Percentiles rank a stretch among this genome's conserved stretches.
Conservation (phyloP, 2,329 filamentous ascomycete species). For the Didymella lethalis region DNA sequence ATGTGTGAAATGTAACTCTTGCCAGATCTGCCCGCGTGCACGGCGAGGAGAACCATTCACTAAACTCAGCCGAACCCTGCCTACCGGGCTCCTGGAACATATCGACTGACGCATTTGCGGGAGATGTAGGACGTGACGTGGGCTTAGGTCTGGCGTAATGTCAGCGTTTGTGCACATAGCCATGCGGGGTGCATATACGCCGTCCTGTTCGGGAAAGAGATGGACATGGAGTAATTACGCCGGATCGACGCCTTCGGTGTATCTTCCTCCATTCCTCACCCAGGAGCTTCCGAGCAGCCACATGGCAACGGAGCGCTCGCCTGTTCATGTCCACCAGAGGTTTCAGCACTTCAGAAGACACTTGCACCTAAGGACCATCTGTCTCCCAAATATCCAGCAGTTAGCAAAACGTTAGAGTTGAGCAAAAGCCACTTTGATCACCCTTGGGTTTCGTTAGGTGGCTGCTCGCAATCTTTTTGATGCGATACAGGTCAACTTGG, state of each 20-base stretch:
- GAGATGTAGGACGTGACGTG: not conserved
- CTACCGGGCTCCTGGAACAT: not conserved
- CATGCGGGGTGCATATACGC: conserved; percentile 14
- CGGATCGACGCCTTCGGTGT: conserved; percentile 7
- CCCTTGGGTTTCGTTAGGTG: too few species aligned
- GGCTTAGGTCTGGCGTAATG: conserved; percentile 1
- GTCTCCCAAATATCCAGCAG: too few species aligned
- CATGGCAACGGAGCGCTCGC: too few species aligned
- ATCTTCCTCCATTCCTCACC: conserved; percentile 6
- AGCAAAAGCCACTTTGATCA: too few species aligned
- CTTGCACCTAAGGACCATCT: too few species aligned
- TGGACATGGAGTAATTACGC: conserved; percentile 4
- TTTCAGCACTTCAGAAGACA: too few species aligned
- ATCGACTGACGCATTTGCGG: not conserved
- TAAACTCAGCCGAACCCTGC: not conserved
- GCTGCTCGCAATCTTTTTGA: too few species aligned
- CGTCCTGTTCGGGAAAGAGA: conserved; percentile 13
- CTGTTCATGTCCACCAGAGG: too few species aligned
- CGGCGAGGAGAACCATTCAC: not conserved
- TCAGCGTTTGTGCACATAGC: conserved; percentile 5
- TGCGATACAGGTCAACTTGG: not conserved
- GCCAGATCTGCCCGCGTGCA: not conserved
- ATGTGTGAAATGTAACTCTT: not conserved
- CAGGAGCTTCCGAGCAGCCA: too few species aligned
- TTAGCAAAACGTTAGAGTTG: too few species aligned